phyloP scores from a whole-genome alignment of 331 rosid genomes.

The Cydonia oblonga region DNA sequence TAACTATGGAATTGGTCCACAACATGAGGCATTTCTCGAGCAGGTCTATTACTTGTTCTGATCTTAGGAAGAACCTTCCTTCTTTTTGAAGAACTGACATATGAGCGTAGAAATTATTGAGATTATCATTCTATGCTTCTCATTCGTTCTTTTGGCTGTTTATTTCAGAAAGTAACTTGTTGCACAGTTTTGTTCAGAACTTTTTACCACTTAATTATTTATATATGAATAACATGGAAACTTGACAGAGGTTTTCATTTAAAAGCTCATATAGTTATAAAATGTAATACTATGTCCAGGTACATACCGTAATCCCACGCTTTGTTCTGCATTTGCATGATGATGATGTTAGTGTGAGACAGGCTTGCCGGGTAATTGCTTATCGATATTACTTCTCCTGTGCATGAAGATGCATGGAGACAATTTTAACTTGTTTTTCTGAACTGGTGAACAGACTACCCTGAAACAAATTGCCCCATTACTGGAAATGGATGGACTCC shows the following conservation, averaged over 20 bases:
- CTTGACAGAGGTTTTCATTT: background rate
- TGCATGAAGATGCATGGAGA: constrained; percentile 1
- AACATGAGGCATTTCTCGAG: constrained; percentile 73
- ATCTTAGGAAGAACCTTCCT: background rate
- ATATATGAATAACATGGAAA: background rate
- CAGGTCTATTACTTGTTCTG: constrained; percentile 44
- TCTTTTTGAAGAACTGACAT: background rate
- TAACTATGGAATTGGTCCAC: constrained; percentile 52
- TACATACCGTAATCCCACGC: constrained; percentile 79
- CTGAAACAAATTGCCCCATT: constrained; percentile 52
- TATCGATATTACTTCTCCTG: constrained; percentile 11
- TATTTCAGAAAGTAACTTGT: background rate
- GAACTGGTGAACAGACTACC: constrained; percentile 40
- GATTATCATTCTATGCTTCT: background rate
- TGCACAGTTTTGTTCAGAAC: background rate
- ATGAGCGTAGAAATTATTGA: background rate
- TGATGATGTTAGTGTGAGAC: constrained; percentile 57
- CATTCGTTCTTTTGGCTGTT: background rate
- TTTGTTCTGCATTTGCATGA: constrained; percentile 82
- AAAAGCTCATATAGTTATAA: background rate
- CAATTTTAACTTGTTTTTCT: constrained; percentile 4
- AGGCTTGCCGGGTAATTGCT: constrained; percentile 87
- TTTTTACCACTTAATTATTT: background rate
- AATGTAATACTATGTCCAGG: constrained; percentile 30
- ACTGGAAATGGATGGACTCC: constrained; percentile 57